phyloP scores from a whole-genome alignment of 1,284 basidiomycete species.

The Athelia psychrophila region DNA sequence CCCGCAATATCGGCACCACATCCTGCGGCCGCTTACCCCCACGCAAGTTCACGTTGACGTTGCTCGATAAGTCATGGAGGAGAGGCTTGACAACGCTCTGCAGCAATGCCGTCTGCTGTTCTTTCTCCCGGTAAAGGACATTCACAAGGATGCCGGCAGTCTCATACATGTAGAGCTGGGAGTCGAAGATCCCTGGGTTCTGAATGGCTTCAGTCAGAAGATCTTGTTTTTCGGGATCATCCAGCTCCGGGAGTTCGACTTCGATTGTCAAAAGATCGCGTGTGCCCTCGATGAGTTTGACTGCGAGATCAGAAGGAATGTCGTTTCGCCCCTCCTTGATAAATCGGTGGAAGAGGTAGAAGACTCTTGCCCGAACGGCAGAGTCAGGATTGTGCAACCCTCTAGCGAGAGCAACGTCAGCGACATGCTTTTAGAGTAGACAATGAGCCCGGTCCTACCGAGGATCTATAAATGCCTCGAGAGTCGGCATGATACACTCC shows the following conservation, averaged over 20 bases:
- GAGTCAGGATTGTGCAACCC: slow-evolving; percentile 84
- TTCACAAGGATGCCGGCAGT: slow-evolving; percentile 86
- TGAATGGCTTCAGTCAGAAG: slow-evolving; percentile 81
- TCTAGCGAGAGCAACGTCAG: slow-evolving; percentile 38
- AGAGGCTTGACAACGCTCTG: slow-evolving; percentile 82
- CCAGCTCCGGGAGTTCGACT: slow-evolving; percentile 64
- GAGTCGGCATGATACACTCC: slow-evolving; percentile 80
- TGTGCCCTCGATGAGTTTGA: slow-evolving; percentile 72
- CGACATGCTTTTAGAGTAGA: not conserved
- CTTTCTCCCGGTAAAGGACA: slow-evolving; percentile 63
- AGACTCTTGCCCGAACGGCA: slow-evolving; percentile 77
- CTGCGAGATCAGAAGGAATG: slow-evolving; percentile 73
- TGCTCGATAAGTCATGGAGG: slow-evolving; percentile 72
- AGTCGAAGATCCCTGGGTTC: slow-evolving; percentile 75
- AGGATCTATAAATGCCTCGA: slow-evolving; percentile 87
- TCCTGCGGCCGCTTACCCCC: slow-evolving; percentile 56
- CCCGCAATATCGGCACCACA: slow-evolving; percentile 75
- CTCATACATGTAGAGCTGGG: slow-evolving; percentile 96
- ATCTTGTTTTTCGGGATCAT: slow-evolving; percentile 58
- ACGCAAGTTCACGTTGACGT: slow-evolving; percentile 69
- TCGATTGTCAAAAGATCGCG: slow-evolving; percentile 69
- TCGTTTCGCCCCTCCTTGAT: slow-evolving; percentile 84
- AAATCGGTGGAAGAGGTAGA: slow-evolving; percentile 93
- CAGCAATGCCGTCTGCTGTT: slow-evolving; percentile 74
- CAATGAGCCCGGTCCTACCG: slow-evolving; percentile 46